Evolutionary conservation across 2,329 filamentous ascomycete genomes (phyloP), one percentile per base, ranked within the genome.

Genomic region (Colletotrichum costaricense): DNA sequence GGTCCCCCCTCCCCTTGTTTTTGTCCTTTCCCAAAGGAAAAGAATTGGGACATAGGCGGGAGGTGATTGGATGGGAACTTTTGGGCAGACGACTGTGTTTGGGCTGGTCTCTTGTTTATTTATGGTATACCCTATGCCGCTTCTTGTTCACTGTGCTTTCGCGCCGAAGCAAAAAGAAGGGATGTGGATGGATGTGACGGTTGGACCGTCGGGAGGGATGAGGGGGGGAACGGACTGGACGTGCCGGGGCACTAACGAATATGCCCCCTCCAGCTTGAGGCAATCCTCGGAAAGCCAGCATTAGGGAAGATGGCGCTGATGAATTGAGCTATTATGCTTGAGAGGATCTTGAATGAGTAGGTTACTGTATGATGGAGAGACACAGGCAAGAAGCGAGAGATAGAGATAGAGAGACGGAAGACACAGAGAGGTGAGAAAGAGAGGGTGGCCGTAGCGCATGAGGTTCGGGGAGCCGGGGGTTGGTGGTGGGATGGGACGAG

Each of bases 221-320:
- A 12, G 35, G 46, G 59, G 56, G 56, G 42, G 68, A 52, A 73
- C 67, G 67, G 67, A 64, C 67, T 73, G 67, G 33, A 71, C 71
- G 62, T 71, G 67, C 67, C 56, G 71, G 46, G 33, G 24, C 67
- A 42, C 26, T 49, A 56, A 62, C 49, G 49, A 35, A 42, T 11
- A 62, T 65, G 67, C 59, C 49, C 22, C 22, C 28, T 35, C 19
- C 19, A 11, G n/a, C 42, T 33, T 56, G 22, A 57, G 52, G 33
- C 52, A 65, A 35, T 19, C 19, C 0, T 55, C 19, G 60, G 62
- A 38, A 19, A 30, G 12, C 26, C 38, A 22, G 30, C 26, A 3
- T 11, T 28, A 58, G 11, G 28, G 28, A 30, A 58, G 30, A 42
- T 35, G 33, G 57, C 19, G n/a, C 24, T 19, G 57, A 12, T 60